A percentile compares a stretch with the other conserved stretches of the same genome.
Conservation (phyloP, 164 flowering plant species). For the Macadamia tetraphylla region DNA sequence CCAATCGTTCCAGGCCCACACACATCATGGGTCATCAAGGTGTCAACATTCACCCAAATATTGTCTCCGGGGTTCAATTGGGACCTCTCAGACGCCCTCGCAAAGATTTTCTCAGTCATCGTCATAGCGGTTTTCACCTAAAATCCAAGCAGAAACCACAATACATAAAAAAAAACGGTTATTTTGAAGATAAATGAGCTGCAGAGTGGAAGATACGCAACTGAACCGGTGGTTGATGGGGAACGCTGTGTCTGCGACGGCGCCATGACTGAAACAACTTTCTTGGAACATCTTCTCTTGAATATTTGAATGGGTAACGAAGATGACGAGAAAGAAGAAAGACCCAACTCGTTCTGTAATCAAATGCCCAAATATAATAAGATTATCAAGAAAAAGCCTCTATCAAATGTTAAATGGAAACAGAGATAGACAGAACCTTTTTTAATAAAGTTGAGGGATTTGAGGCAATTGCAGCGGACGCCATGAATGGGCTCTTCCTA, state of each 20-base stretch:
- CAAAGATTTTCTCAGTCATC: constrained; percentile 93
- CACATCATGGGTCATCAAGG: constrained; percentile 98
- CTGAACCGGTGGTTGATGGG: constrained; percentile 88
- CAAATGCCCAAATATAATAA: neutral
- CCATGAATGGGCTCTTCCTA: constrained; percentile 8
- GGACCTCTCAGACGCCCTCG: constrained; percentile 76
- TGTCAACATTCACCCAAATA: constrained; percentile 92
- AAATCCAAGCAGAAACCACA: constrained; percentile 3
- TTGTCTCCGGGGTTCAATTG: constrained; percentile 86
- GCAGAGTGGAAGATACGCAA: constrained; percentile 16
- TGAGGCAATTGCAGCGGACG: constrained; percentile 27
- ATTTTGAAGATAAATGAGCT: neutral
- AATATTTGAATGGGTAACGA: constrained; percentile 25
- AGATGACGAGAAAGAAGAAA: constrained; percentile 40
- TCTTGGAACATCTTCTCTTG: constrained; percentile 34
- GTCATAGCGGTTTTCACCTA: constrained; percentile 95
- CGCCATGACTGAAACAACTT: constrained; percentile 68
- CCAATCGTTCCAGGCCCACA: constrained; percentile 93
- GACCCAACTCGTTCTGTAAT: constrained; percentile 38
- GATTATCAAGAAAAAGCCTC: neutral
- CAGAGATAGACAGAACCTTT: constrained; percentile 18
- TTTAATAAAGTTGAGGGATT: constrained; percentile 19
- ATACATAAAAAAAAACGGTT: neutral
- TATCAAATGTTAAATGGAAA: neutral
- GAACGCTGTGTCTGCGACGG: constrained; percentile 66